These are phyloP conservation scores for Aspergillus wentii DNA, from an alignment of 495 filamentous ascomycete species.

Conservation along the genomic window DNA sequence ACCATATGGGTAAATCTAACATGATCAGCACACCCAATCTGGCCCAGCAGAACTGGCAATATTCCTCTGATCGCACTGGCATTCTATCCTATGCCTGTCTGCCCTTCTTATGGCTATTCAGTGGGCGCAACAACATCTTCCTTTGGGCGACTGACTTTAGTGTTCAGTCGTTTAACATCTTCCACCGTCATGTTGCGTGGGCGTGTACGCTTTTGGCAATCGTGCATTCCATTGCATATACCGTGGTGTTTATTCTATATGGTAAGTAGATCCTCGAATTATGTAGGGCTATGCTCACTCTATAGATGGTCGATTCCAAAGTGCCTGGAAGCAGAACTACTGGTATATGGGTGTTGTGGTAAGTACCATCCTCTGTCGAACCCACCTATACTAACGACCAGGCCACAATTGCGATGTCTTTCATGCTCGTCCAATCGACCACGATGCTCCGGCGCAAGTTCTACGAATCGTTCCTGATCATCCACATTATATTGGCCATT, in stretches of 20 bases:
- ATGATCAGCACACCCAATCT: conserved; percentile 2
- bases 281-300: neutral
- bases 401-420: conserved; percentile 38
- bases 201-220: conserved; percentile 36
- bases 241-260: conserved; percentile 15
- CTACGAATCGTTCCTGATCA: conserved; percentile 43
- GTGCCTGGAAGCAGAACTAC: conserved; percentile 19
- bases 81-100: conserved; percentile 32
- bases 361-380: neutral
- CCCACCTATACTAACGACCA: conserved; percentile 5
- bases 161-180: conserved; percentile 31
- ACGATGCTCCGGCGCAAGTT: conserved; percentile 28
- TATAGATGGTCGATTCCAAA: conserved; percentile 5
- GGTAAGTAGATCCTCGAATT: conserved; percentile 7
- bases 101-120: conserved; percentile 34
- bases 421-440: conserved; percentile 30
- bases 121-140: conserved; percentile 39
- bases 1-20: neutral
- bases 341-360: conserved; percentile 34
- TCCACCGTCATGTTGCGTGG: conserved; percentile 40
- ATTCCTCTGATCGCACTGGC: conserved; percentile 31
- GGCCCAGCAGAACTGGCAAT: conserved; percentile 14
- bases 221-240: conserved; percentile 33
- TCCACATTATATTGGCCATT: conserved; percentile 38
- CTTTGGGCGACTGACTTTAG: conserved; percentile 35